Percentiles rank a stretch among this genome's conserved stretches.
Evolutionary conservation across 2,329 filamentous ascomycete genomes (phyloP).

Genomic region (Claviceps purpurea): DNA sequence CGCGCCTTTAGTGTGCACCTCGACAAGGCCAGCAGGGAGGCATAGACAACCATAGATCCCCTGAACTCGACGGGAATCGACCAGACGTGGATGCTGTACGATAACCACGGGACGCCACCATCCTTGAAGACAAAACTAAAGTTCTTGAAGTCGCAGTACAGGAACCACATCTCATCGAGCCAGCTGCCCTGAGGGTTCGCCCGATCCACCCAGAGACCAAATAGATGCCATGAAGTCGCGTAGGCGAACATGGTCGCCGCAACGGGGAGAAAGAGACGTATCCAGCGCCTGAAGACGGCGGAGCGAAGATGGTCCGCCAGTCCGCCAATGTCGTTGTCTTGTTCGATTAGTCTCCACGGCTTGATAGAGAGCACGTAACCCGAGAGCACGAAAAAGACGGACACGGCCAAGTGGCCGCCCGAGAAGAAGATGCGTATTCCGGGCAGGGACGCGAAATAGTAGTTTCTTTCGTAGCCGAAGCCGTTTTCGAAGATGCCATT

Average conservation of each 20-base stretch:
- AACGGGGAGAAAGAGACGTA: conserved; percentile 37
- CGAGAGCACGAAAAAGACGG: conserved; percentile 43
- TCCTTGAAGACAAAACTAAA: conserved; percentile 53
- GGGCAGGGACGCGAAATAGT: conserved; percentile 40
- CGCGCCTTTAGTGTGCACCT: conserved; percentile 40
- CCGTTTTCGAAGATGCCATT: conserved; percentile 35
- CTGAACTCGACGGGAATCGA: conserved; percentile 50
- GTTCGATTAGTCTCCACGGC: conserved; percentile 31
- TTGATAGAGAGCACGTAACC: conserved; percentile 43
- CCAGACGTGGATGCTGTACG: conserved; percentile 45
- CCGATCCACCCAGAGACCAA: conserved; percentile 31
- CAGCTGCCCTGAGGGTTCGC: conserved; percentile 26
- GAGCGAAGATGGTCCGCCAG: conserved; percentile 32
- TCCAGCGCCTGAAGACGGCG: conserved; percentile 34
- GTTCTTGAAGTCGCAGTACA: conserved; percentile 48
- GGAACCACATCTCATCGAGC: conserved; percentile 34
- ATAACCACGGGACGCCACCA: conserved; percentile 38
- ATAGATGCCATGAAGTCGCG: conserved; percentile 35
- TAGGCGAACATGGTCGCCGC: conserved; percentile 41
- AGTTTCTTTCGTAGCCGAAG: conserved; percentile 34
- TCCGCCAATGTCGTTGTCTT: conserved; percentile 23
- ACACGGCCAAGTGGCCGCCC: conserved; percentile 47
- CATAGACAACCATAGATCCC: conserved; percentile 52
- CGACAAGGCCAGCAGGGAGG: conserved; percentile 41
- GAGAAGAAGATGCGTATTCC: conserved; percentile 45